Conservation (phyloP, 2,329 filamentous ascomycete species). For the Ceratocystiopsis minuta region DNA sequence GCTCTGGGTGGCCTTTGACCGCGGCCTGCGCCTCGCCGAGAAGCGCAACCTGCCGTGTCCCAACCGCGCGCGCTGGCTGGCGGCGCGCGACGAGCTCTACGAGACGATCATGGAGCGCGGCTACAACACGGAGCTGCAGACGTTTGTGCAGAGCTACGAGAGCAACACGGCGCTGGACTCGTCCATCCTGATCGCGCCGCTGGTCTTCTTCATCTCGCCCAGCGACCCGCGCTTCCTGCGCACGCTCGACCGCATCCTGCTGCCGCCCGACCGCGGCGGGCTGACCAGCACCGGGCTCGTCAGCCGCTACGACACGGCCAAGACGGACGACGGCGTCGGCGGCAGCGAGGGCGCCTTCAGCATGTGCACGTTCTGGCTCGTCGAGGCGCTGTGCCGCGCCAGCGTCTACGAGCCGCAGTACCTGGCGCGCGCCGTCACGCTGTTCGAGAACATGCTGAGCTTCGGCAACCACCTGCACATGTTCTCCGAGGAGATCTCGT, state of each 20-base stretch:
- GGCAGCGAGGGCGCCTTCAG: constrained; percentile 60
- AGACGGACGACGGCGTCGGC: constrained; percentile 55
- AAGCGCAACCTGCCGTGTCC: constrained; percentile 62
- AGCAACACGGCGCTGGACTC: constrained; percentile 52
- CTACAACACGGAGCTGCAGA: constrained; percentile 51
- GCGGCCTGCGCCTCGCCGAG: constrained; percentile 53
- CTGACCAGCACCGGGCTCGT: constrained; percentile 59
- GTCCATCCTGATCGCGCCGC: constrained; percentile 55
- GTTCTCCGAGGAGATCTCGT: constrained; percentile 63
- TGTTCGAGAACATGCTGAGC: constrained; percentile 62
- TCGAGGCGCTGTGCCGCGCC: constrained; percentile 58
- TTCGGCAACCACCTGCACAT: constrained; percentile 63
- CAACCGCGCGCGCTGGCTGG: constrained; percentile 47
- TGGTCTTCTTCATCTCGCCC: constrained; percentile 64
- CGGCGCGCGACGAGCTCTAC: constrained; percentile 47
- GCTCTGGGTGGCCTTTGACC: constrained; percentile 68
- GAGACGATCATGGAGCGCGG: constrained; percentile 65
- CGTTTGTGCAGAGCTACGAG: constrained; percentile 64
- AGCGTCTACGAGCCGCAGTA: constrained; percentile 47
- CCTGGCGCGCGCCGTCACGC: constrained; percentile 39
- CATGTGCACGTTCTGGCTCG: constrained; percentile 73
- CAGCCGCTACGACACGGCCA: constrained; percentile 53
- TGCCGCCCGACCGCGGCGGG: constrained; percentile 56
- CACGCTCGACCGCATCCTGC: constrained; percentile 54
- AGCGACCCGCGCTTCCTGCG: constrained; percentile 59